Base-by-base conservation (phyloP, 139 green algal genomes). In the Picochlorum costavermella region DNA sequence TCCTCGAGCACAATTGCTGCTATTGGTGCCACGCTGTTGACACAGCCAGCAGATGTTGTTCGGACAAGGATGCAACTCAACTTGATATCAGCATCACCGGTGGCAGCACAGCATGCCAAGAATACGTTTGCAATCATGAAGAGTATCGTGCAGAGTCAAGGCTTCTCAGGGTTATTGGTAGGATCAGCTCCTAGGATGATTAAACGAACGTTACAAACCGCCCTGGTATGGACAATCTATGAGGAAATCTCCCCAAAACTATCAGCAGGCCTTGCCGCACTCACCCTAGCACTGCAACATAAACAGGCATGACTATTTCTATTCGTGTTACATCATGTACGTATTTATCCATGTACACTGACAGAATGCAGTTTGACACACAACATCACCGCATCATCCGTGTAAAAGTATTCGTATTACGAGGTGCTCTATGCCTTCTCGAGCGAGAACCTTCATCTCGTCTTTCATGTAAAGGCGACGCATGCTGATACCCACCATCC, bases 141-240 rank as follows among this genome's bases (percentile, higher is more conserved):
- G 0, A 50, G 64, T 9, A 72, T 78, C 6, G 17, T 64, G n/a
- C 16, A 29, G 1, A 8, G 53, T 36, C 55, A 69, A 31, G 75
- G 75, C 28, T 44, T 53, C 14, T 20, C 45, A 29, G 63, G 64
- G 8, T 55, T 74, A 43, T 16, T 69, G 37, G 67, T 72, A 74
- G 86, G 86, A 13, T 69, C 76, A 12, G 71, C 63, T 17, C 86
- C 86, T 4, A 72, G 86, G 26, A 63, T 94, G 12, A 44, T 90
- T 0, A 95, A 95, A 74, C 80, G 88, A 48, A 89, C 77, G 8
- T 46, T 88, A 53, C 89, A 96, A 78, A 95, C 89, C 9, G 86
- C 86, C 1, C 67, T 96, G 43, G 82, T 96, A 37, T 96, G 88
- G 88, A 92, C 86, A 17, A 62, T 95, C 25, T 95, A 93, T 58